Base-by-base conservation (phyloP, 2,329 filamentous ascomycete species). In the Penicillium sp. region DNA sequence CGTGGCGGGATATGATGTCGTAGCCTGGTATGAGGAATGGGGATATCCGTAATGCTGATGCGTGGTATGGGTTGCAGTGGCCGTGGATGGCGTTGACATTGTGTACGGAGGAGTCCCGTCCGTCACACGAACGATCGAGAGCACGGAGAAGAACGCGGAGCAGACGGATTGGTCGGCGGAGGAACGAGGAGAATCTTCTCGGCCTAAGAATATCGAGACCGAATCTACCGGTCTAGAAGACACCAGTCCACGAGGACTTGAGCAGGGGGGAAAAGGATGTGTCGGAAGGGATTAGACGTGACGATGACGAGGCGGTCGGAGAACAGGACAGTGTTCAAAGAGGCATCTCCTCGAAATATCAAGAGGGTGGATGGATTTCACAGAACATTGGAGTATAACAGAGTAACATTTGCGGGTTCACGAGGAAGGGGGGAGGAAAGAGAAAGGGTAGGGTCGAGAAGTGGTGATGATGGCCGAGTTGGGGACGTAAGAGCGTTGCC, bases 11-110 rank as follows among this genome's bases (percentile, higher is more conserved):
- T 79, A 85, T 54, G 76, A 68, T 55, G 77, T 71, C 56, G 77
- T 79, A 43, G 80, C 68, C 65, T 84, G 82, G 67, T 82, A 84
- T 56, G 75, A 76, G 59, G 80, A 79, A 69, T 80, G 78, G 59
- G 84, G 80, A 67, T 86, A 86, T 62, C 74, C 78, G 77, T 85
- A 85, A 67, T 82, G 81, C 73, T 85, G 83, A 73, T 86, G 85
- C 66, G 82, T 83, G 70, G 85, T 85, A 68, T 89, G 79, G 62
- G 85, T 87, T 67, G 85, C 85, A 71, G 86, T 88, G 66, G 86
- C 86, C 67, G 86, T 88, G 57, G 88, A 90, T 63, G 89, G 88
- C 64, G 88, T 91, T 79, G 89, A 92, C 89, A 93, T 92, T 72
- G 60, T 70, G 67, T 60, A 66, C 52, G 49, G 54, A 58, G 52